A percentile compares a stretch with the other conserved stretches of the same genome.
Conservation (phyloP, 129 eudicot species). For the sunflower (Helianthus annuus) region DNA sequence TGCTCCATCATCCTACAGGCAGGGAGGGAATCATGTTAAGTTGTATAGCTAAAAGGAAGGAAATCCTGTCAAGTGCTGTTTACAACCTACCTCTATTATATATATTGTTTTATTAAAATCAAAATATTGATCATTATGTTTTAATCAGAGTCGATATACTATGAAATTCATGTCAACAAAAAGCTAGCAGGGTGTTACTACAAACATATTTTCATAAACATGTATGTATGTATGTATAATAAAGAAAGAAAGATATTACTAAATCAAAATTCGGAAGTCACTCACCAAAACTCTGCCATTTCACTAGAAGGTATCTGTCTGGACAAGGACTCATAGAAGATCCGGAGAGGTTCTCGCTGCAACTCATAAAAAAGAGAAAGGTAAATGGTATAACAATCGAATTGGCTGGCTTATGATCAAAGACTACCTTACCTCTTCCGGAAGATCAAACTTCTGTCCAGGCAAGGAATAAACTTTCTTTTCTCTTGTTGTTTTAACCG, state of each 20-base stretch:
- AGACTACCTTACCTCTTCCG: conserved; percentile 92
- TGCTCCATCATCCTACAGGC: conserved; percentile 94
- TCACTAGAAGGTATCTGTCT: conserved; percentile 95
- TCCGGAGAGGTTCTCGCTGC: conserved; percentile 91
- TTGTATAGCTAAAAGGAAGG: background rate
- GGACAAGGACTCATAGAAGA: conserved; percentile 84
- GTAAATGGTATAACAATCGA: conserved; percentile 6
- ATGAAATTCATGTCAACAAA: too few species aligned
- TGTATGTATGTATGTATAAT: too few species aligned
- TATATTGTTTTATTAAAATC: too few species aligned
- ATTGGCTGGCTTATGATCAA: background rate
- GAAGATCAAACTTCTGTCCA: conserved; percentile 80
- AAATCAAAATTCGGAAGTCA: background rate
- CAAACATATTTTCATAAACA: too few species aligned
- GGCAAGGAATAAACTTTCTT: conserved; percentile 75
- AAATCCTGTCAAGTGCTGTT: too few species aligned
- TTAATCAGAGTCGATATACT: too few species aligned
- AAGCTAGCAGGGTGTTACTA: too few species aligned
- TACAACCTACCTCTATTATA: too few species aligned
- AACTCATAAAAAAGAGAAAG: conserved; percentile 9
- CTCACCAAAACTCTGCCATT: conserved; percentile 99
- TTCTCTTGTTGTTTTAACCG: conserved; percentile 53
- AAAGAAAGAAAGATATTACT: too few species aligned
- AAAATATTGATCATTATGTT: too few species aligned
- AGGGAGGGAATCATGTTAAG: background rate